These are phyloP conservation scores for Panellus pusillus DNA, from an alignment of 768 basidiomycete species.

Conservation along the genomic window DNA sequence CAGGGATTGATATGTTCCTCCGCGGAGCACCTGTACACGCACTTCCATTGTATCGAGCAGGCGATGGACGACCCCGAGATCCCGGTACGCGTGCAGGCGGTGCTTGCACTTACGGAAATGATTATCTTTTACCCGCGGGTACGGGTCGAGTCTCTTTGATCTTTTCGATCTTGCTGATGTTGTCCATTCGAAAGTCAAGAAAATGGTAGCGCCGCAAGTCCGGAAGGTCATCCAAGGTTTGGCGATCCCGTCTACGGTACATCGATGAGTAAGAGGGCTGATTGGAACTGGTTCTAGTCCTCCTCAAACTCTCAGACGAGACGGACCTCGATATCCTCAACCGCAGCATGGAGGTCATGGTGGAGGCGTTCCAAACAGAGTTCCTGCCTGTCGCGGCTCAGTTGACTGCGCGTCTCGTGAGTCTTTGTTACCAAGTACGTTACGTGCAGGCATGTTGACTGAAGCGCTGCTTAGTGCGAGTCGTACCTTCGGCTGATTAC, in stretches of 20 bases:
- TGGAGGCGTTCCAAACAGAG: slow-evolving; percentile 81
- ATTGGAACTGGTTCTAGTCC: slow-evolving; percentile 43
- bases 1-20: slow-evolving; percentile 65
- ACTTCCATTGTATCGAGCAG: slow-evolving; percentile 63
- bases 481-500: slow-evolving; percentile 78
- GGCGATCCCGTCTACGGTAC: slow-evolving; percentile 1
- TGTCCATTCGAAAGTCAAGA: slow-evolving; percentile 50
- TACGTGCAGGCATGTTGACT: too few species aligned
- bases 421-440: slow-evolving; percentile 23
- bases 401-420: slow-evolving; percentile 72
- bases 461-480: slow-evolving; percentile 53
- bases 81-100: slow-evolving; percentile 83
- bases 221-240: slow-evolving; percentile 86
- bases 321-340: slow-evolving; percentile 87
- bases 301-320: slow-evolving; percentile 89
- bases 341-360: slow-evolving; percentile 82
- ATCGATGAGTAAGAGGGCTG: not conserved
- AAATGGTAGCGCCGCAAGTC: slow-evolving; percentile 70
- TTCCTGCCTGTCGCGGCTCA: slow-evolving; percentile 83
- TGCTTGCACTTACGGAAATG: slow-evolving; percentile 77
- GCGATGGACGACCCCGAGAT: slow-evolving; percentile 76
- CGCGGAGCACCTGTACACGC: slow-evolving; percentile 61
- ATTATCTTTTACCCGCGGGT: slow-evolving; percentile 67
- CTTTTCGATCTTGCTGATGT: slow-evolving; percentile 3
- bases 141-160: slow-evolving; percentile 18